These are phyloP conservation scores for Sindora glabra DNA, from an alignment of 306 rosid species.

Conservation along the genomic window DNA sequence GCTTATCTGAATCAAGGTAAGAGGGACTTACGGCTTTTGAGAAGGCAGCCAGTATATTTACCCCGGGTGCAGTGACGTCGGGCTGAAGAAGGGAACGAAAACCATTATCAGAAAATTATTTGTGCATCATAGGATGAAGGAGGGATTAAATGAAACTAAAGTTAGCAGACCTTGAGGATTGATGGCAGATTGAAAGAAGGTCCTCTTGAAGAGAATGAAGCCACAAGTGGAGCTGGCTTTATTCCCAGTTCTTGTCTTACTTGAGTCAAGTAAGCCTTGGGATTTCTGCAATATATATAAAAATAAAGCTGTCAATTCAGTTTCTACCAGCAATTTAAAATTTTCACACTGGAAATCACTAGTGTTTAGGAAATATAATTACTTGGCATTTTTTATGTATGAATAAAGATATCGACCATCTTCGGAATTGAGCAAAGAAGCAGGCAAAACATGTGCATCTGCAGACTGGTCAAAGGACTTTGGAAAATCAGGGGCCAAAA, in stretches of 20 bases:
- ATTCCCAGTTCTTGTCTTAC: constrained; percentile 24
- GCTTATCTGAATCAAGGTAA: neutral
- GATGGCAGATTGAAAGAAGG: constrained; percentile 28
- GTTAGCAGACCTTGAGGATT: constrained; percentile 41
- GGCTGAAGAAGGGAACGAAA: constrained; percentile 23
- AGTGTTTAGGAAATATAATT: neutral
- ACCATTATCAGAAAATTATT: neutral
- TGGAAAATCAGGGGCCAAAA: constrained; percentile 13
- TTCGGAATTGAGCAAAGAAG: constrained; percentile 20
- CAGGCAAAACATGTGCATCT: constrained; percentile 32
- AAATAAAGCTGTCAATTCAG: neutral
- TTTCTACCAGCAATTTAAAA: neutral
- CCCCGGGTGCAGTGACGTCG: constrained; percentile 58
- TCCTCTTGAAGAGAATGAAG: constrained; percentile 63
- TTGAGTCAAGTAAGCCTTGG: constrained; percentile 19
- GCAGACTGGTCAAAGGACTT: constrained; percentile 20
- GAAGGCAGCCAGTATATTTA: constrained; percentile 38
- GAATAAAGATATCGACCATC: constrained; percentile 17
- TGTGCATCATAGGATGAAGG: neutral
- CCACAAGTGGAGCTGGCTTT: constrained; percentile 44
- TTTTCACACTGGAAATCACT: neutral
- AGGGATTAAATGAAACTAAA: neutral
- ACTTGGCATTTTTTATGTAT: constrained; percentile 38
- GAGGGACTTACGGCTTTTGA: constrained; percentile 15
- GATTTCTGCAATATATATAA: constrained; percentile 9